Evolutionary conservation across 257 asterid genomes (phyloP).

Genomic region (Capsicum pubescens): DNA sequence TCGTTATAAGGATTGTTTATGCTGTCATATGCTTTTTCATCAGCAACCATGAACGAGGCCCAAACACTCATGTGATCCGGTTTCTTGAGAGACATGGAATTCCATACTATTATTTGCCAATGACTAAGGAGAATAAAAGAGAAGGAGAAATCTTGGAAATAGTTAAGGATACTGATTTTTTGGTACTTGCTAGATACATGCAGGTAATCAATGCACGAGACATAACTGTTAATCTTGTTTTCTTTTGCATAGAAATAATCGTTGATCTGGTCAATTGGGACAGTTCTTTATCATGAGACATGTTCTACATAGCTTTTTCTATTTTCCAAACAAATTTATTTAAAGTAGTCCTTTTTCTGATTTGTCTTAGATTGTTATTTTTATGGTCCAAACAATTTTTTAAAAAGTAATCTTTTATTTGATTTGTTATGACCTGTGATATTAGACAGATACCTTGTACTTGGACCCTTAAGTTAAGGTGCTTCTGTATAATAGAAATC

Average conservation of each 20-base stretch:
- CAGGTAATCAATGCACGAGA: constrained; percentile 56
- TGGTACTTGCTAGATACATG: constrained; percentile 98
- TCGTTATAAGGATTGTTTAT: constrained; percentile 31
- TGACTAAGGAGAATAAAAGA: constrained; percentile 35
- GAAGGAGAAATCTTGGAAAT: constrained; percentile 62
- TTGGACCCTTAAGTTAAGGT: background rate
- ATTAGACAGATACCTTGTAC: background rate
- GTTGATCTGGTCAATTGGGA: background rate
- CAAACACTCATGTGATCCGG: constrained; percentile 83
- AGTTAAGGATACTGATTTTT: constrained; percentile 83
- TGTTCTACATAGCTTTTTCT: background rate
- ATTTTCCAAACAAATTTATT: background rate
- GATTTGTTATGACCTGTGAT: background rate
- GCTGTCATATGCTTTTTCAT: constrained; percentile 29
- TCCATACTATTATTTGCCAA: constrained; percentile 72
- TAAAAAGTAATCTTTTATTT: background rate
- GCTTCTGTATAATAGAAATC: constrained; percentile 31
- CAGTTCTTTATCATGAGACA: background rate
- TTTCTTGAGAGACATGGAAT: constrained; percentile 87
- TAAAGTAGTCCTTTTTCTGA: background rate
- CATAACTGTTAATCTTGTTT: background rate
- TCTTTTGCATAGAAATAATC: background rate
- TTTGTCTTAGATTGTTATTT: background rate
- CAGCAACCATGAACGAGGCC: constrained; percentile 91
- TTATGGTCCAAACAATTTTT: background rate